Evolutionary conservation across 176 grass and related monocot species (phyloP).

Genomic region (Cenchrus fungigraminus): DNA sequence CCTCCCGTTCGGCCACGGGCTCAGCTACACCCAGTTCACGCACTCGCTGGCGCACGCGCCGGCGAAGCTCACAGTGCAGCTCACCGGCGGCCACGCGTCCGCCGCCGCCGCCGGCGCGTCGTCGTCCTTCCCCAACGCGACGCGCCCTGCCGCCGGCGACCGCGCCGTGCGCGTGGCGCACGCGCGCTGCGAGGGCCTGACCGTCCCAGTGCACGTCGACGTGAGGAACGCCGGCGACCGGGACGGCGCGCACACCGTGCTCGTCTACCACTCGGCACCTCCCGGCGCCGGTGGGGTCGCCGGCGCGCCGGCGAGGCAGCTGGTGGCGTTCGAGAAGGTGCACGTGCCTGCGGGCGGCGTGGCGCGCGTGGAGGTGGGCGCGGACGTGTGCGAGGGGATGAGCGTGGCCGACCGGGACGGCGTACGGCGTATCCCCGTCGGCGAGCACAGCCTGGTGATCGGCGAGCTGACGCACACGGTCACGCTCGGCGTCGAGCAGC

Average conservation of each 20-base stretch:
- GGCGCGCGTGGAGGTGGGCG: conserved; percentile 58
- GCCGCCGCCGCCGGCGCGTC: background rate
- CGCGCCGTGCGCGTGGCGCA: conserved; percentile 59
- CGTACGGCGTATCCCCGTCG: conserved; percentile 60
- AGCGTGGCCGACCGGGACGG: conserved; percentile 57
- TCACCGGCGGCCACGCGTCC: conserved; percentile 32
- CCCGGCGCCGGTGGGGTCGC: background rate
- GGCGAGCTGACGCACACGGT: conserved; percentile 67
- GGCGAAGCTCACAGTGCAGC: conserved; percentile 52
- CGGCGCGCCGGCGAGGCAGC: conserved; percentile 47
- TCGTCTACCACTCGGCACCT: conserved; percentile 63
- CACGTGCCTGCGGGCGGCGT: conserved; percentile 51
- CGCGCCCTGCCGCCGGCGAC: background rate
- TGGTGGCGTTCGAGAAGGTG: conserved; percentile 92
- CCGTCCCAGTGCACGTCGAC: conserved; percentile 67
- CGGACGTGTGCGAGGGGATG: conserved; percentile 66
- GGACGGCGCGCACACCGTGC: conserved; percentile 71
- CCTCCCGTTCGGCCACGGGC: conserved; percentile 75
- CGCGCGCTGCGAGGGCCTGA: conserved; percentile 55
- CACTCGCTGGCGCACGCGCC: conserved; percentile 59
- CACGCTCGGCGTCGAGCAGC: conserved; percentile 44
- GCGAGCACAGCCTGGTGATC: conserved; percentile 62
- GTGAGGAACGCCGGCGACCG: conserved; percentile 62
- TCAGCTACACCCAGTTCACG: conserved; percentile 75
- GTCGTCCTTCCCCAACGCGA: conserved; percentile 32